phyloP scores from a whole-genome alignment of 805 yeast species.

The Candida loeiensis region DNA sequence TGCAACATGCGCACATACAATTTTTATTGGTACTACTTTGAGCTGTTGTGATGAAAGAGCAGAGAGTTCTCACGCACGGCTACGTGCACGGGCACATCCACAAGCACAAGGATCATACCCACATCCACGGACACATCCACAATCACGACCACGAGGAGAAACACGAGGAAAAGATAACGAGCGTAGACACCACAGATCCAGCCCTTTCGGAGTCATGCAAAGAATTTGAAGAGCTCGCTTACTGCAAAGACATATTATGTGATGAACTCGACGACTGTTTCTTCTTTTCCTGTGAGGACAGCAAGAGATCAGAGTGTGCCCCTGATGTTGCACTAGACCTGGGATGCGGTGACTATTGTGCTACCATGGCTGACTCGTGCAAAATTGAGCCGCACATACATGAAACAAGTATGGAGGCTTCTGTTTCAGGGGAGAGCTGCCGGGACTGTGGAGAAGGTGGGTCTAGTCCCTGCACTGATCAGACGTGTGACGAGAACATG shows the following conservation, averaged over 20 bases:
- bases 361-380: conserved; percentile 8
- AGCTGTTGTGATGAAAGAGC: conserved; percentile 5
- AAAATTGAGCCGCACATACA: conserved; percentile 7
- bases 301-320: conserved; percentile 7
- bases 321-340: neutral
- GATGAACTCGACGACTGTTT: conserved; percentile 45
- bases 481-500: neutral
- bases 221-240: conserved; percentile 29
- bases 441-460: neutral
- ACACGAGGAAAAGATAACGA: conserved; percentile 5
- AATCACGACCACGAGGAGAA: conserved; percentile 37
- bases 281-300: conserved; percentile 33
- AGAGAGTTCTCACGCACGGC: conserved; percentile 39
- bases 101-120: conserved; percentile 57
- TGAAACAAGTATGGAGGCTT: neutral
- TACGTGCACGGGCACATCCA: conserved; percentile 69
- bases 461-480: neutral
- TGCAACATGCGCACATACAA: conserved; percentile 1
- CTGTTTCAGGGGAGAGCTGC: neutral
- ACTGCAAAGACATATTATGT: conserved; percentile 40
- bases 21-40: neutral
- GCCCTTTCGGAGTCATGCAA: conserved; percentile 18
- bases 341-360: conserved; percentile 8
- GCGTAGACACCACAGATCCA: neutral
- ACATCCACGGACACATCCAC: conserved; percentile 68